Conservation (phyloP, 1,284 basidiomycete genomes). For the Fomitopsis palustris region DNA sequence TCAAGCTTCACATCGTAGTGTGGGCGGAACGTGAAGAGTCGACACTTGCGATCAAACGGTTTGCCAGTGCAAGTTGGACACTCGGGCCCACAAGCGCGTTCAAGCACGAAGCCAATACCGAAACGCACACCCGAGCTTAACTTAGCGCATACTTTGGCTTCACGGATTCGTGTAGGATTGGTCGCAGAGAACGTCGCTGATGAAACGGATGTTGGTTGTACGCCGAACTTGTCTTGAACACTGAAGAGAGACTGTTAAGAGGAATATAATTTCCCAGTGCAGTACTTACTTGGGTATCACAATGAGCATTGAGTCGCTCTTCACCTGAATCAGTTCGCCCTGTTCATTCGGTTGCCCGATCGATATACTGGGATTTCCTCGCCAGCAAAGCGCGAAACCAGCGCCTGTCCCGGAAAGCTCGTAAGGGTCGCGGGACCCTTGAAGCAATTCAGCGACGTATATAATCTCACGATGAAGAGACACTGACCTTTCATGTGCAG, state of each 20-base stretch:
- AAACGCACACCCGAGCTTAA: conserved; percentile 89
- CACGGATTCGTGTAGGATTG: conserved; percentile 31
- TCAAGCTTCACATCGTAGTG: conserved; percentile 80
- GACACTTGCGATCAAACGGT: conserved; percentile 76
- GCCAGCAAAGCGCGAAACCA: conserved; percentile 89
- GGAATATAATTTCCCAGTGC: background rate
- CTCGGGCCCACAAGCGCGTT: conserved; percentile 79
- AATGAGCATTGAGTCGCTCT: conserved; percentile 77
- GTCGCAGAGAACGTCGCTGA: background rate
- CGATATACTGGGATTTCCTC: conserved; percentile 69
- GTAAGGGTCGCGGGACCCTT: conserved; percentile 87
- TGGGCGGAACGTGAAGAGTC: conserved; percentile 78
- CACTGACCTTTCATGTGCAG: conserved; percentile 80
- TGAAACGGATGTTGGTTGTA: conserved; percentile 1
- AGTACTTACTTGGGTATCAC: conserved; percentile 75
- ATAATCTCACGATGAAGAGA: background rate
- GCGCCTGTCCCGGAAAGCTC: conserved; percentile 72
- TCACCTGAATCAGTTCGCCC: conserved; percentile 81
- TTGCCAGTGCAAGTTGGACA: conserved; percentile 65
- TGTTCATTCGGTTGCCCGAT: conserved; percentile 77
- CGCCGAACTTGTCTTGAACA: conserved; percentile 28
- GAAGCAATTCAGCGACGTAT: conserved; percentile 15
- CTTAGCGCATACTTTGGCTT: conserved; percentile 64
- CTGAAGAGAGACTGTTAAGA: conserved; percentile 10
- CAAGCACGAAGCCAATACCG: conserved; percentile 83